Evolutionary conservation across 108 stramenopile genomes (phyloP), one percentile per base, ranked within the genome.

Genomic region (Fistulifera pelliculosa): DNA sequence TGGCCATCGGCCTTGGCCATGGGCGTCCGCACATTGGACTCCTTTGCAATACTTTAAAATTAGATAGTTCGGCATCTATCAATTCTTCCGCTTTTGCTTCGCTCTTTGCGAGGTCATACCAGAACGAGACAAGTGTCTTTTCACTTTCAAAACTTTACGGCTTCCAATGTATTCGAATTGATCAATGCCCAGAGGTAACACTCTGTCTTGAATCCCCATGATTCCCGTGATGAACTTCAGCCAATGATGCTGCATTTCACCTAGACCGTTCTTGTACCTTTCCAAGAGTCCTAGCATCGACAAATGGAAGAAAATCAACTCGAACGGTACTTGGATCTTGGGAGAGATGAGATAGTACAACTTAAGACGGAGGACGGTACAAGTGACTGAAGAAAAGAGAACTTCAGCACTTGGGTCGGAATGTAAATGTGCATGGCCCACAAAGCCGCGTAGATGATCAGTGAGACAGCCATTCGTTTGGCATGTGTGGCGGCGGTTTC

Each of bases 251-350:
- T 90, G 93, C 40, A 86, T 41, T 42, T 66, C 69, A 1, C 89
- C 93, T 47, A 94, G 83, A 10, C 62, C 60, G 45, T 86, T 88
- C 66, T 90, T 94, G 65, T 87, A 70, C 50, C 80, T 78, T 53
- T 96, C 94, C 54, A 96, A 62, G 22, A 96, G 54, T 18, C 77
- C 73, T 31, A 98, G 85, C 80, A 93, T 91, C 16, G 80, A 90
- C 11, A 96, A 61, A 66, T 98, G 97, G 60, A 96, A 89, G 26
- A 90, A 50, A 23, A 93, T 62, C 11, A 98, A 62, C 68, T 98
- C 97, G 11, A 89, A 31, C 10, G 97, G 97, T 35, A 95, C 71
- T 62, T 98, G 97, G 24, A 96, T 62, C 41, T 87, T 81, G 22
- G 88, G 87, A 64, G 77, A 80, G 44, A 88, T 44, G 25, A 89